phyloP scores from a whole-genome alignment of 2,329 filamentous ascomycete species.

The Parafenestella ontariensis region DNA sequence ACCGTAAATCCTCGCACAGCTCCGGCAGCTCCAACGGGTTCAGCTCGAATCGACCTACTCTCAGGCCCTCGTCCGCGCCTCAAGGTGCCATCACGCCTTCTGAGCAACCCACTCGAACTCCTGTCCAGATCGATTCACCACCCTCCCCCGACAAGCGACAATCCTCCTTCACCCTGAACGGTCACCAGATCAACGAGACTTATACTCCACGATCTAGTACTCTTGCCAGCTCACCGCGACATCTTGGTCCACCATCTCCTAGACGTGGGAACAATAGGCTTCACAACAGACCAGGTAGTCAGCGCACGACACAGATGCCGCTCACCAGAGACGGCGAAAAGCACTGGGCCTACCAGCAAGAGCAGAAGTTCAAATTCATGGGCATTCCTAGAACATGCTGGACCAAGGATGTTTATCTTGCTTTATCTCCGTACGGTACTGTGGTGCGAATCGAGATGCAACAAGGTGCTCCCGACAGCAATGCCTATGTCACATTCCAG shows the following conservation, averaged over 20 bases:
- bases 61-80: background rate
- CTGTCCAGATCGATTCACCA: background rate
- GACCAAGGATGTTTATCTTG: slow-evolving; percentile 30
- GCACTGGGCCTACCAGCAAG: slow-evolving; percentile 29
- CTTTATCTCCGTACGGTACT: slow-evolving; percentile 31
- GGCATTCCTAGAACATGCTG: slow-evolving; percentile 24
- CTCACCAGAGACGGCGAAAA: slow-evolving; percentile 1
- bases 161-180: slow-evolving; percentile 15
- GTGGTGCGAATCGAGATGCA: slow-evolving; percentile 41
- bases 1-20: slow-evolving; percentile 19
- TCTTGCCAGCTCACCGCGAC: background rate
- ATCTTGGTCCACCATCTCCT: background rate
- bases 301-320: slow-evolving; percentile 1
- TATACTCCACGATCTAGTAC: slow-evolving; percentile 9
- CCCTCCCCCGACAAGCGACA: slow-evolving; percentile 8
- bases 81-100: slow-evolving; percentile 3
- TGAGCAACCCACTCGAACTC: background rate
- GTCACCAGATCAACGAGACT: slow-evolving; percentile 23
- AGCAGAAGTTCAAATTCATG: slow-evolving; percentile 28
- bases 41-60: slow-evolving; percentile 6
- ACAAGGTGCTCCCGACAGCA: slow-evolving; percentile 4
- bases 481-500: slow-evolving; percentile 36
- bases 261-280: background rate
- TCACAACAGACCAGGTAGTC: background rate
- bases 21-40: slow-evolving; percentile 19